Percentiles rank a stretch among this genome's conserved stretches.
Conservation (phyloP, 805 yeast genomes). For the Wickerhamomyces xylosicus region DNA sequence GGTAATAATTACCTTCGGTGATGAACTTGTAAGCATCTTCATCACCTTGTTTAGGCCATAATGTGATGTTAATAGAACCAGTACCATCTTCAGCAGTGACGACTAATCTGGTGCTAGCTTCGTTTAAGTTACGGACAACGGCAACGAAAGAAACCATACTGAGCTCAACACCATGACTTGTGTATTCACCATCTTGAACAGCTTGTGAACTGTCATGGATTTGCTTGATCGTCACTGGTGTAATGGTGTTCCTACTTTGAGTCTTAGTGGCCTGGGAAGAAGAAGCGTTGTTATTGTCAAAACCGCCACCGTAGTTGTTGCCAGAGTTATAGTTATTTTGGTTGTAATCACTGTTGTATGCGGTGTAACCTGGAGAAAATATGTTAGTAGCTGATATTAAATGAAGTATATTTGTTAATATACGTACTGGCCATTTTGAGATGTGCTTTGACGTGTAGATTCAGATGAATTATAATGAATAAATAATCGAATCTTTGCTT, state of each 20-base stretch:
- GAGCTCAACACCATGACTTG: conserved; percentile 47
- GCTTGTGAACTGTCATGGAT: conserved; percentile 48
- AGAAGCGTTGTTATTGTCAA: conserved; percentile 22
- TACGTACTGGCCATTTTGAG: background rate
- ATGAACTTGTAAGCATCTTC: conserved; percentile 22
- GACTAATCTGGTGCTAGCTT: conserved; percentile 43
- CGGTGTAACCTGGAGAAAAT: conserved; percentile 23
- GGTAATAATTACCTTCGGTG: conserved; percentile 46
- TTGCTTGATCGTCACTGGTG: conserved; percentile 71
- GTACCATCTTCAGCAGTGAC: conserved; percentile 74
- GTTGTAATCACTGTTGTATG: conserved; percentile 23
- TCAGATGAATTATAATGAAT: no score
- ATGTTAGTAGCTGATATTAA: no score
- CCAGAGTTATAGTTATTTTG: conserved; percentile 18
- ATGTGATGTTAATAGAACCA: conserved; percentile 52
- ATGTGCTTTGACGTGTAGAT: no score
- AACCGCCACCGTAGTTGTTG: conserved; percentile 22
- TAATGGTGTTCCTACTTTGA: conserved; percentile 28
- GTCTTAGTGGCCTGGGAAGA: conserved; percentile 22
- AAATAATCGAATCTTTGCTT: no score
- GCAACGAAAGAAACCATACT: conserved; percentile 61
- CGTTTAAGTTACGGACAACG: conserved; percentile 53
- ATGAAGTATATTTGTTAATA: no score
- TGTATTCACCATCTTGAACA: conserved; percentile 61
- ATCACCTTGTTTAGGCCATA: conserved; percentile 43